phyloP scores from a whole-genome alignment of 1,284 basidiomycete species.

The Malassezia arunalokei region DNA sequence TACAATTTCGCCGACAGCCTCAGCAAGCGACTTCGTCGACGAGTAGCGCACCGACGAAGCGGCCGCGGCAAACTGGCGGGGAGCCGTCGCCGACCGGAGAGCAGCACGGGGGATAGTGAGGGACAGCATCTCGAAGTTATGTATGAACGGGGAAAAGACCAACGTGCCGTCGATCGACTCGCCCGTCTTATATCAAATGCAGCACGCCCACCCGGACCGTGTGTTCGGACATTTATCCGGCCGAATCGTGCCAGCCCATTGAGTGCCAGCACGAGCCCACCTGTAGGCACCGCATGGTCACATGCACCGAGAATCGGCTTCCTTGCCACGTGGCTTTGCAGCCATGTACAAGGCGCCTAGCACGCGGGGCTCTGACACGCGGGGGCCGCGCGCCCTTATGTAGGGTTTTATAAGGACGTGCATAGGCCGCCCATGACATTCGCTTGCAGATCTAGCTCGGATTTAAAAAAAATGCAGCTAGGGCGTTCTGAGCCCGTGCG shows the following conservation, averaged over 20 bases:
- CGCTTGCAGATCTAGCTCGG: no score
- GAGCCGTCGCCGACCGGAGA: slow-evolving; percentile 31
- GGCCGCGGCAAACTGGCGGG: slow-evolving; percentile 37
- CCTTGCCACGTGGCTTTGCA: no score
- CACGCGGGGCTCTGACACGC: no score
- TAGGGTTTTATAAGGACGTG: no score
- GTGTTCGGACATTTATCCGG: neutral
- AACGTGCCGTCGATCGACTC: neutral
- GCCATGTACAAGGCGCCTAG: no score
- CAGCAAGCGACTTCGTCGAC: slow-evolving; percentile 40
- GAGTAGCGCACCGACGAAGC: slow-evolving; percentile 34
- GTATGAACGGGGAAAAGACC: neutral
- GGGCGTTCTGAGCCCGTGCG: slow-evolving; percentile 3
- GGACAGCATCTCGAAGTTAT: slow-evolving; percentile 28
- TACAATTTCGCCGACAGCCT: slow-evolving; percentile 43
- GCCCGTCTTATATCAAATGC: neutral
- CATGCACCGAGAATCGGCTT: no score
- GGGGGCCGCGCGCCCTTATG: no score
- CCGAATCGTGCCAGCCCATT: neutral
- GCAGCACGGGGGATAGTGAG: slow-evolving; percentile 38
- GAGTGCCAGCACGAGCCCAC: no score
- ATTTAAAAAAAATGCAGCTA: no score
- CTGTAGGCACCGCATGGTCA: no score
- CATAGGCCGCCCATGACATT: no score
- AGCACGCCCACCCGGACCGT: no score